Conservation (phyloP, 768 basidiomycete genomes). For the Naganishia friedmannii region DNA sequence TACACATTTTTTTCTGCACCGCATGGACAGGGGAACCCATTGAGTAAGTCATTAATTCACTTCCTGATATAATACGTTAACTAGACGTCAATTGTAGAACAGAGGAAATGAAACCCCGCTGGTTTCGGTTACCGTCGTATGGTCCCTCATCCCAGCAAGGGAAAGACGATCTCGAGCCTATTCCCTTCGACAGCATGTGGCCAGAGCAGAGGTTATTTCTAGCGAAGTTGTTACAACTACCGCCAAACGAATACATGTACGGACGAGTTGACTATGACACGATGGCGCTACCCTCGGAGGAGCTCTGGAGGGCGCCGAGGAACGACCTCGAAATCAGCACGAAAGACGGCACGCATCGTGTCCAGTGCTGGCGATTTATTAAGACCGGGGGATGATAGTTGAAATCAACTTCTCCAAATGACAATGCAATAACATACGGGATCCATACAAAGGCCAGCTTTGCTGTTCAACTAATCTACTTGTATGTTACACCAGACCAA, state of each 20-base stretch:
- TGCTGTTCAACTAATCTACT: conserved; percentile 2
- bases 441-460: conserved; percentile 10
- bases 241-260: background rate
- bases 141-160: background rate
- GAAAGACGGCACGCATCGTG: background rate
- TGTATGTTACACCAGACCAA: background rate
- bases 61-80: background rate
- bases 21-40: conserved; percentile 62
- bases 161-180: background rate
- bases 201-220: conserved; percentile 15
- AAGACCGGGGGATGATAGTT: background rate
- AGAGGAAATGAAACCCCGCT: conserved; percentile 82
- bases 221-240: background rate
- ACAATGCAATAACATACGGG: background rate
- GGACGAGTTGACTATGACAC: conserved; percentile 7
- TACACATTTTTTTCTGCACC: conserved; percentile 70
- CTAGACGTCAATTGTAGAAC: conserved; percentile 56
- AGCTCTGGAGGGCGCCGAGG: no score
- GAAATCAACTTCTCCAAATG: background rate
- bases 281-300: no score
- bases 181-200: conserved; percentile 10
- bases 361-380: conserved; percentile 10
- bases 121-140: conserved; percentile 60
- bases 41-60: conserved; percentile 59
- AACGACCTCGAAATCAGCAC: background rate